These are phyloP conservation scores for Letharia columbiana DNA, from an alignment of 495 filamentous ascomycete species.

Conservation along the genomic window DNA sequence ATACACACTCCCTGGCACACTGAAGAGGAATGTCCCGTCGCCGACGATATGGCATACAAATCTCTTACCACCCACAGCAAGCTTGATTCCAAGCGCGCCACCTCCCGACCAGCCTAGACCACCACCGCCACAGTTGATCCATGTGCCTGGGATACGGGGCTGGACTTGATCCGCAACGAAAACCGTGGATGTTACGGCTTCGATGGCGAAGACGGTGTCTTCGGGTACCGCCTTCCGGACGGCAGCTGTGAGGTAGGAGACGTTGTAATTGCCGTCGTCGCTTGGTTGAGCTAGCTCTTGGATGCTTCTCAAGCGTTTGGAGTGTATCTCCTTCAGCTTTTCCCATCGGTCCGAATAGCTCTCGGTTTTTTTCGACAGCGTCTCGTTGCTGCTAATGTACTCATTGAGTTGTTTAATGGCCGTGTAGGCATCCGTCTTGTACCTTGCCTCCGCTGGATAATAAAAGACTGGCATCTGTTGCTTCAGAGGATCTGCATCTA, in stretches of 20 bases:
- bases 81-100: conserved; percentile 76
- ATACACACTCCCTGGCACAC: conserved; percentile 81
- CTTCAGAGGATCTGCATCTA: conserved; percentile 83
- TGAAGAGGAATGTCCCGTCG: conserved; percentile 86
- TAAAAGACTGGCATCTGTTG: conserved; percentile 82
- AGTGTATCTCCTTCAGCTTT: conserved; percentile 50
- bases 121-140: conserved; percentile 92
- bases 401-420: conserved; percentile 64
- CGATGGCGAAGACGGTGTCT: conserved; percentile 78
- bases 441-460: conserved; percentile 61
- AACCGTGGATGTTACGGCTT: conserved; percentile 76
- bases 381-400: conserved; percentile 44
- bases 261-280: conserved; percentile 57
- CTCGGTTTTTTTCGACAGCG: conserved; percentile 38
- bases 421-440: conserved; percentile 64
- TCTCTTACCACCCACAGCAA: conserved; percentile 59
- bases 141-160: conserved; percentile 65
- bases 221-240: conserved; percentile 57
- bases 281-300: conserved; percentile 45
- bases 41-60: conserved; percentile 93
- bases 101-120: conserved; percentile 95
- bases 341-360: conserved; percentile 42
- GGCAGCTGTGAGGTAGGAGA: conserved; percentile 57
- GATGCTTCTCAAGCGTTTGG: conserved; percentile 51
- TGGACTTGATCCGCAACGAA: conserved; percentile 77